phyloP scores from a whole-genome alignment of 805 yeast species.

The Wickerhamomyces queroliae region DNA sequence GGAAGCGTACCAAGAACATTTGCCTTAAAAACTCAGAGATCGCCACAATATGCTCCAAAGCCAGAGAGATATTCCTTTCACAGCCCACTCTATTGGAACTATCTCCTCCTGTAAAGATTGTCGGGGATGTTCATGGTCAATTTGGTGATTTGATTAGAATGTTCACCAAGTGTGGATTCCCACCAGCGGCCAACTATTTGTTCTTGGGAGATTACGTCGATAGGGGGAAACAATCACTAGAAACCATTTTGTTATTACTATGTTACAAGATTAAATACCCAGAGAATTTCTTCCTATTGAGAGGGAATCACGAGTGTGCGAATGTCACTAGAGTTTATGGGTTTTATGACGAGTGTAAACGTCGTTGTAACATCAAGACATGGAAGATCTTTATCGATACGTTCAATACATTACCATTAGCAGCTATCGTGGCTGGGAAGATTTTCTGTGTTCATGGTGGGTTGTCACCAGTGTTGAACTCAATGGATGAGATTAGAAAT shows the following conservation, averaged over 20 bases:
- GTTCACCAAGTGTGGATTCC: constrained; percentile 94
- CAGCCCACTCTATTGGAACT: constrained; percentile 90
- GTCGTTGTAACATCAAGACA: constrained; percentile 85
- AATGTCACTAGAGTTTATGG: constrained; percentile 96
- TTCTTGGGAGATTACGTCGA: constrained; percentile 97
- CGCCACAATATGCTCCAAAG: constrained; percentile 76
- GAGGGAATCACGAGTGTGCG: constrained; percentile 98
- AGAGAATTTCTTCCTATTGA: constrained; percentile 83
- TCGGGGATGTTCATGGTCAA: constrained; percentile 96
- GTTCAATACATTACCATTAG: constrained; percentile 90
- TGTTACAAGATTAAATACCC: constrained; percentile 97
- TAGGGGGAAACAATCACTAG: constrained; percentile 93
- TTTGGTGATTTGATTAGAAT: constrained; percentile 86
- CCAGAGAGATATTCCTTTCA: constrained; percentile 81
- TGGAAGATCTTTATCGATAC: constrained; percentile 95
- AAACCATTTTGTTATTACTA: constrained; percentile 78
- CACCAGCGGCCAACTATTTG: constrained; percentile 87
- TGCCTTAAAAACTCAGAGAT: constrained; percentile 90
- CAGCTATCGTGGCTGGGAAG: constrained; percentile 92
- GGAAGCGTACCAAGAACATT: constrained; percentile 84
- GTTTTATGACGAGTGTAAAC: constrained; percentile 95
- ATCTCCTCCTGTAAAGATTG: constrained; percentile 72
- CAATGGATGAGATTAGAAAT: constrained; percentile 60
- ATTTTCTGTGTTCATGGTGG: constrained; percentile 91
- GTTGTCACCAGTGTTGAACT: constrained; percentile 62